These are phyloP conservation scores for Cutaneotrichosporon sp. DNA, from an alignment of 1,284 basidiomycete species.

Conservation along the genomic window DNA sequence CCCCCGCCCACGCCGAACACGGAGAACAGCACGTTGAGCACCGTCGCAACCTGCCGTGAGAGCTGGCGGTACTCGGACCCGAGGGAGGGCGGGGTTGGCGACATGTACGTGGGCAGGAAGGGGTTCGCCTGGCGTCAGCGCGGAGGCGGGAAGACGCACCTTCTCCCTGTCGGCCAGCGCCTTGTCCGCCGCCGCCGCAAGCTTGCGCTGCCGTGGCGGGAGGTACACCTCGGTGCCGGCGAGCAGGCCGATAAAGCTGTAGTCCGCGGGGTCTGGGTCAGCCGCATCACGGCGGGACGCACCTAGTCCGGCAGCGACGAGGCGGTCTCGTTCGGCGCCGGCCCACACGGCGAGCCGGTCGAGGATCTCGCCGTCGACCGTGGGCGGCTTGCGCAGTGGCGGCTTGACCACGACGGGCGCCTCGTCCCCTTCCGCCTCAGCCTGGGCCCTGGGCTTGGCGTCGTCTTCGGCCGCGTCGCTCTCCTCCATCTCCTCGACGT, in stretches of 20 bases:
- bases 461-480: not conserved
- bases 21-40: conserved; percentile 47
- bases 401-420: not conserved
- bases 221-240: conserved; percentile 45
- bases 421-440: not conserved
- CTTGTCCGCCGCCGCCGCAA: conserved; percentile 14
- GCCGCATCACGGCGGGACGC: not conserved
- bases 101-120: conserved; percentile 43
- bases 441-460: not conserved
- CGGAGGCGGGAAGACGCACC: not conserved
- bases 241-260: conserved; percentile 37
- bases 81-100: conserved; percentile 30
- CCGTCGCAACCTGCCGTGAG: conserved; percentile 36
- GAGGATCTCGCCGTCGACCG: conserved; percentile 27
- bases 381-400: not conserved
- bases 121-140: conserved; percentile 33
- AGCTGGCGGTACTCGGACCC: conserved; percentile 37
- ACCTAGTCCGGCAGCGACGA: conserved; percentile 25
- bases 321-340: not conserved
- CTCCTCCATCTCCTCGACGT: conserved; percentile 19
- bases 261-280: conserved; percentile 34
- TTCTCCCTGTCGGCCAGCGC: conserved; percentile 8
- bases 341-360: conserved; percentile 27
- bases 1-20: conserved; percentile 42
- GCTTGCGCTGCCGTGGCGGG: conserved; percentile 31